Evolutionary conservation across 805 yeast species (phyloP), one percentile per base, ranked within the genome.

Genomic region (Candida ficus): DNA sequence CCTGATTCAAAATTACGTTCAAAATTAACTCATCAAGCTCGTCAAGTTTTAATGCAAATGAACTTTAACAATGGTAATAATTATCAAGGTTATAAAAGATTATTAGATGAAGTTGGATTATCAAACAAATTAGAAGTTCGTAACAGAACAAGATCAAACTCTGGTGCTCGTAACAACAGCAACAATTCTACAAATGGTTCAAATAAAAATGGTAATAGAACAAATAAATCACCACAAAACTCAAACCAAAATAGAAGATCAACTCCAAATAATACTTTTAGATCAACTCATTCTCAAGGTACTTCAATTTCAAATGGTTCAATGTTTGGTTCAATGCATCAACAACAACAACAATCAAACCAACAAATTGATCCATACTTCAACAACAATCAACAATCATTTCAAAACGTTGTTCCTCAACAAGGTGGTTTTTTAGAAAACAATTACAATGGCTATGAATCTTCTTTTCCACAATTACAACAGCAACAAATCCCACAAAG

Each of bases 61-160:
- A 77, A 76, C 43, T 70, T 82, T 29, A 52, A 67, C 33, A 66
- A 73, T 22, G 43, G 39, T 9, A 33, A 32, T 16, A 40, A 40
- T 26, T 67, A 63, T 38, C 95, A 85, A 57, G 85, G 83, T 27
- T 86, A 87, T 62, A 85, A 86, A 56, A 78, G 95, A 48, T 68
- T 93, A 42, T 75, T 90, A 73, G 98, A 91, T 51, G 98, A 91
- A 61, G 91, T 89, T 46, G 97, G 97, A 4, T 66, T 90, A 38
- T 31, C 46, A 18, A 42, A 34, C 27, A 47, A 33, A 18, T 25
- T 38, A 21, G 55, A 42, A 33, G 37, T 28, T 18, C 52, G 57
- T 18, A 58, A 49, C 32, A 40, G 43, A 35, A 22, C 33, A 12
- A 54, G 60, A 52, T 38, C 48, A 16, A 56, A 54, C 26, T 56